A percentile compares a stretch with the other conserved stretches of the same genome.
Conservation (phyloP, 2,329 filamentous ascomycete species). For the Lasiodiplodia theobromae region DNA sequence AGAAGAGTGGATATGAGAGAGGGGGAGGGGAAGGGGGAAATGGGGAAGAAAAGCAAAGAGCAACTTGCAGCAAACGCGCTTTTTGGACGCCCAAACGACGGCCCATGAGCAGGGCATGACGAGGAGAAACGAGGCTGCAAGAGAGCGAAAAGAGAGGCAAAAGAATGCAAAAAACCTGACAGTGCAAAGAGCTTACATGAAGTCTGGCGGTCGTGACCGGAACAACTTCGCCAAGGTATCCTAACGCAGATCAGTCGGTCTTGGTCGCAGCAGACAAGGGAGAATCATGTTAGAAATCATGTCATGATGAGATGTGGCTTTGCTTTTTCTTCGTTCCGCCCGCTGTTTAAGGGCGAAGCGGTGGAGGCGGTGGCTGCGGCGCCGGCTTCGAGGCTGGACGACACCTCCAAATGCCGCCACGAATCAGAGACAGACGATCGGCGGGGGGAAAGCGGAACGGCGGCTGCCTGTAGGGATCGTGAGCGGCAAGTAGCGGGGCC, state of each 20-base stretch:
- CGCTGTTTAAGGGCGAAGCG: neutral
- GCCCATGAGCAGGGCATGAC: neutral
- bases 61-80: neutral
- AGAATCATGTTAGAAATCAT: slow-evolving; percentile 14
- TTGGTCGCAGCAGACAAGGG: neutral
- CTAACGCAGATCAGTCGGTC: neutral
- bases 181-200: neutral
- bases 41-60: neutral
- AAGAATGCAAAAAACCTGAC: neutral
- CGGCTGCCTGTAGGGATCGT: slow-evolving; percentile 12
- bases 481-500: slow-evolving; percentile 17
- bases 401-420: neutral
- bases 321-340: neutral
- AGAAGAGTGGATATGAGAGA: neutral
- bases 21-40: neutral
- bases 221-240: neutral
- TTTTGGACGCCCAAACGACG: neutral
- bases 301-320: slow-evolving; percentile 3
- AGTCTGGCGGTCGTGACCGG: neutral
- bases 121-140: neutral
- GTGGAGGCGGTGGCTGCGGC: neutral
- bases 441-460: slow-evolving; percentile 22
- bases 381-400: slow-evolving; percentile 7
- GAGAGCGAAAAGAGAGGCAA: neutral
- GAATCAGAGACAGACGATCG: slow-evolving; percentile 14